Conservation (phyloP, 1,284 basidiomycete species). For the Pseudozyma tsukubaensis region DNA sequence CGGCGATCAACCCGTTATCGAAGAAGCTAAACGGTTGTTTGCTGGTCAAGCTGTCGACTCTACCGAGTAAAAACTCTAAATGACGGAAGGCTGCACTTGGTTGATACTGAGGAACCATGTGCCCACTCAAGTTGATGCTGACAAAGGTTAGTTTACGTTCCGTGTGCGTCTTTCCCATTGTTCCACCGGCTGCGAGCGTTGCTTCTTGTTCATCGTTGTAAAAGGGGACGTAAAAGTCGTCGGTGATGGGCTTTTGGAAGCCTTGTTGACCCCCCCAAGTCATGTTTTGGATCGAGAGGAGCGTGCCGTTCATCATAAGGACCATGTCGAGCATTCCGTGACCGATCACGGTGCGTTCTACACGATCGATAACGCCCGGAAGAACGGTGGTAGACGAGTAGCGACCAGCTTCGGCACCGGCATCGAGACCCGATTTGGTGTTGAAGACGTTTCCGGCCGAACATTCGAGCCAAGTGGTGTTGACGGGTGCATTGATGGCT, state of each 20-base stretch:
- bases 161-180: slow-evolving; percentile 42
- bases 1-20: slow-evolving; percentile 26
- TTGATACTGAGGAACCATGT: slow-evolving; percentile 64
- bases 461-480: slow-evolving; percentile 52
- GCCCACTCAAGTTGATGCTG: slow-evolving; percentile 35
- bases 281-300: slow-evolving; percentile 64
- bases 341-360: slow-evolving; percentile 53
- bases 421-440: slow-evolving; percentile 29
- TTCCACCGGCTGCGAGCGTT: slow-evolving; percentile 27
- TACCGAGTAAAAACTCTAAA: slow-evolving; percentile 61
- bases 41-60: slow-evolving; percentile 38
- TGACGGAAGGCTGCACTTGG: slow-evolving; percentile 55
- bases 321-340: slow-evolving; percentile 61
- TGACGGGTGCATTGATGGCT: slow-evolving; percentile 54
- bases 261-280: slow-evolving; percentile 64
- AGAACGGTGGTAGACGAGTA: slow-evolving; percentile 42
- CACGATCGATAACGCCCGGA: slow-evolving; percentile 55
- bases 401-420: slow-evolving; percentile 20
- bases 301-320: slow-evolving; percentile 56
- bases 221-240: slow-evolving; percentile 45
- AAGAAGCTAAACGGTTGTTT: slow-evolving; percentile 29
- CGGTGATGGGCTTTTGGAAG: slow-evolving; percentile 53
- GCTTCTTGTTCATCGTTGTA: slow-evolving; percentile 22
- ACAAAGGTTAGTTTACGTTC: slow-evolving; percentile 64
- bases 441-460: slow-evolving; percentile 42